These are phyloP conservation scores for Calonectria pauciramosa DNA, from an alignment of 2,329 filamentous ascomycete genomes.

Conservation along the genomic window DNA sequence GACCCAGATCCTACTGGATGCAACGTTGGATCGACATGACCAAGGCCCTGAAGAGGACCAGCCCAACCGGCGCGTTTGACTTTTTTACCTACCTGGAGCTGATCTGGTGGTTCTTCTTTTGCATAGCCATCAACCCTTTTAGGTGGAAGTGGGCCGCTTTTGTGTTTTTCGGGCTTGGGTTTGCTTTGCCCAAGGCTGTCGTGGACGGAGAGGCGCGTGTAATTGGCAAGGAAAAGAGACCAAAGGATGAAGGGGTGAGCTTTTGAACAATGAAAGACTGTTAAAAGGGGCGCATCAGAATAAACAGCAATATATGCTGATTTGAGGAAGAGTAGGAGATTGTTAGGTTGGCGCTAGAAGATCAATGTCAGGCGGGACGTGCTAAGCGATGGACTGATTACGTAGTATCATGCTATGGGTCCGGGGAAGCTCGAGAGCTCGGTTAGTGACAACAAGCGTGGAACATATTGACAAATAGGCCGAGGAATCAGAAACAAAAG, in stretches of 20 bases:
- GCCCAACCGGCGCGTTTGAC: constrained; percentile 84
- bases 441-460: not conserved
- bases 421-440: not conserved
- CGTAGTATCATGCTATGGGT: not conserved
- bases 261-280: constrained; percentile 16
- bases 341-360: not conserved
- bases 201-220: constrained; percentile 76
- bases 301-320: not conserved
- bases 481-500: not conserved
- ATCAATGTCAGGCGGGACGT: not conserved
- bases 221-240: constrained; percentile 38
- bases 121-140: constrained; percentile 85
- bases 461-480: not conserved
- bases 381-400: not conserved
- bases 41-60: constrained; percentile 74
- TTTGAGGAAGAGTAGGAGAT: not conserved
- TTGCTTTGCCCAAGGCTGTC: constrained; percentile 74
- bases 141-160: constrained; percentile 92
- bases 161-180: constrained; percentile 82
- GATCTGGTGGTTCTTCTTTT: constrained; percentile 88
- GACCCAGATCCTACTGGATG: constrained; percentile 82
- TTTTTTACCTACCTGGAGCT: constrained; percentile 92
- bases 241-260: constrained; percentile 35
- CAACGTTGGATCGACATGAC: constrained; percentile 91
- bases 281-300: not conserved